Evolutionary conservation across 495 filamentous ascomycete genomes (phyloP).

Genomic region (Penicillium goetzii): DNA sequence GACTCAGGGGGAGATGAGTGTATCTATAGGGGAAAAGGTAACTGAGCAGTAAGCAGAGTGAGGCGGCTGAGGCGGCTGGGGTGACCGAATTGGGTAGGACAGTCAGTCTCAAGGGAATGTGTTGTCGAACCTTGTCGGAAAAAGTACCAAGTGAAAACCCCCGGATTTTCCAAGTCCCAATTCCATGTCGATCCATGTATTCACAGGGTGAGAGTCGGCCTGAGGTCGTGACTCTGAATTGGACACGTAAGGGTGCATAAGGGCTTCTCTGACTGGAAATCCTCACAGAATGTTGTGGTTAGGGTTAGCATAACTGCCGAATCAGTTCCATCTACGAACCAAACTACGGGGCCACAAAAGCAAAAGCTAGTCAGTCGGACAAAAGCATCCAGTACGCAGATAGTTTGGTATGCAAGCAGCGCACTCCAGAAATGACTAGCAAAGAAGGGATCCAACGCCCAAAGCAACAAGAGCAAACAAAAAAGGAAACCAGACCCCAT

Average conservation of each 20-base stretch:
- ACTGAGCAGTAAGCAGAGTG: background rate
- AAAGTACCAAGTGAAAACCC: background rate
- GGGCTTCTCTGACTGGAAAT: background rate
- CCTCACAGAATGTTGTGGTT: background rate
- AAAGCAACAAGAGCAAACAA: background rate
- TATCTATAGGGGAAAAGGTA: background rate
- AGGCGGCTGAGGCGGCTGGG: background rate
- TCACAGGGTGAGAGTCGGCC: too few relatives aligned
- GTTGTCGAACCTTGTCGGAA: background rate
- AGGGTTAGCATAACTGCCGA: background rate
- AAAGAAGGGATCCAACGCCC: background rate
- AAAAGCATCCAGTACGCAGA: background rate
- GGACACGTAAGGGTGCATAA: background rate
- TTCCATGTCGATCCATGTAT: too few relatives aligned
- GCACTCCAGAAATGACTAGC: background rate
- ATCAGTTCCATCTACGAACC: background rate
- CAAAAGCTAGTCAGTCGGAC: background rate
- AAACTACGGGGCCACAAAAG: background rate
- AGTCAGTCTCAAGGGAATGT: too few relatives aligned
- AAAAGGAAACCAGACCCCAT: background rate
- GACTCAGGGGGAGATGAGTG: background rate
- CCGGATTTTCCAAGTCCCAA: too few relatives aligned
- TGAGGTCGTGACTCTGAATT: background rate
- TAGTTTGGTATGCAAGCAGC: conserved; percentile 1
- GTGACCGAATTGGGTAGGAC: background rate